Conservation (phyloP, 2,329 filamentous ascomycete genomes). For the Tricladium varicosporioides region DNA sequence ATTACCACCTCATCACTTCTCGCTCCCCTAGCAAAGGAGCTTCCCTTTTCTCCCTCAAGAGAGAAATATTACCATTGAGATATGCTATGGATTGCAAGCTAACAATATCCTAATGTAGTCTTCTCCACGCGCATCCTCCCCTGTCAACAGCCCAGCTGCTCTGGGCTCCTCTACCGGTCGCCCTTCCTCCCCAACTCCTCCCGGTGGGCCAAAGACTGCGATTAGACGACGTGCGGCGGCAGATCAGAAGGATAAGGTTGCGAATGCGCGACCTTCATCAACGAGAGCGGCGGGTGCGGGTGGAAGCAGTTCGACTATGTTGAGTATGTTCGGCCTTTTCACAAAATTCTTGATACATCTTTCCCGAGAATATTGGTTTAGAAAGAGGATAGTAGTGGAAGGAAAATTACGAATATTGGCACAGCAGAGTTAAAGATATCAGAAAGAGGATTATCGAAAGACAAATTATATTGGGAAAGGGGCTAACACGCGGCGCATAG, state of each 20-base stretch:
- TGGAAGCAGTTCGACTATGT: constrained; percentile 96
- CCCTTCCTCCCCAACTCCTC: constrained; percentile 81
- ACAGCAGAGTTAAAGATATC: neutral
- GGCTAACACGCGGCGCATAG: constrained; percentile 40
- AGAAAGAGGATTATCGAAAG: neutral
- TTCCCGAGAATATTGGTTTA: constrained; percentile 27
- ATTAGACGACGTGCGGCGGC: constrained; percentile 94
- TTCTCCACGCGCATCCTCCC: constrained; percentile 50
- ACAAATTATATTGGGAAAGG: too few species aligned
- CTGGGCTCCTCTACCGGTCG: constrained; percentile 66
- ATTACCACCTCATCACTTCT: neutral
- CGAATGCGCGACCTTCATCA: constrained; percentile 88
- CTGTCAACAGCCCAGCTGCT: constrained; percentile 49
- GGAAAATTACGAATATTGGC: neutral
- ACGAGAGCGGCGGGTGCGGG: constrained; percentile 92
- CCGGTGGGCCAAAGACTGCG: constrained; percentile 90
- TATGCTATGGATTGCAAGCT: too few species aligned
- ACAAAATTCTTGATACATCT: neutral
- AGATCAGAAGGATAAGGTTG: constrained; percentile 95
- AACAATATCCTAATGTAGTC: constrained; percentile 22
- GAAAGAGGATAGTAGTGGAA: neutral
- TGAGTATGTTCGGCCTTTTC: constrained; percentile 61
- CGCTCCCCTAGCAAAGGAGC: neutral
- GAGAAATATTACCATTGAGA: too few species aligned
- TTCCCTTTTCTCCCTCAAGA: too few species aligned